These are phyloP conservation scores for Candida sanyaensis DNA, from an alignment of 1,139 yeast genomes.

Conservation along the genomic window DNA sequence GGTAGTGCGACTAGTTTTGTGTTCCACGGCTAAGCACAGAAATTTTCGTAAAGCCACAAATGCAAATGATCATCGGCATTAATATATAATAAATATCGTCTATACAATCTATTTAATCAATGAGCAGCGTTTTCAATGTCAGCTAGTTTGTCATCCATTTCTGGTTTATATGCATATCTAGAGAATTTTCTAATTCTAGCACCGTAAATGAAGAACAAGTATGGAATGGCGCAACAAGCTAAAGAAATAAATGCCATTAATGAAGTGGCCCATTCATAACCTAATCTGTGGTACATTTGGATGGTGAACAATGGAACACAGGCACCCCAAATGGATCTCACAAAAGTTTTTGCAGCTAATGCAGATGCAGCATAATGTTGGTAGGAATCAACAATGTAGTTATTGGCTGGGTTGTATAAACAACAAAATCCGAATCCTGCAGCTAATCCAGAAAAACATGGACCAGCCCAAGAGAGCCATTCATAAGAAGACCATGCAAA, in stretches of 20 bases:
- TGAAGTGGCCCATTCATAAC: conserved; percentile 71
- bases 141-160: conserved; percentile 17
- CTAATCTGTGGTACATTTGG: conserved; percentile 73
- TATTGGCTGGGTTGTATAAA: conserved; percentile 67
- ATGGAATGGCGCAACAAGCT: conserved; percentile 66
- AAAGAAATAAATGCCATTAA: conserved; percentile 65
- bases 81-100: neutral
- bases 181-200: conserved; percentile 54
- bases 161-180: conserved; percentile 51
- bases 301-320: conserved; percentile 73
- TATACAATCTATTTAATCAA: neutral
- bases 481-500: conserved; percentile 75
- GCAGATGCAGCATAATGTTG: conserved; percentile 74
- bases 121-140: conserved; percentile 14
- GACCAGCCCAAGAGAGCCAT: conserved; percentile 81
- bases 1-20: neutral
- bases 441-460: conserved; percentile 57
- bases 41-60: no score
- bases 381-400: conserved; percentile 70
- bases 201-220: conserved; percentile 52
- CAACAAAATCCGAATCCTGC: conserved; percentile 64
- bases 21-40: no score
- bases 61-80: neutral
- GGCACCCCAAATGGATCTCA: conserved; percentile 74
- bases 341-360: conserved; percentile 65